Evolutionary conservation across 2,329 filamentous ascomycete species (phyloP), one percentile per base, ranked within the genome.

Genomic region (Fusarium sp.): DNA sequence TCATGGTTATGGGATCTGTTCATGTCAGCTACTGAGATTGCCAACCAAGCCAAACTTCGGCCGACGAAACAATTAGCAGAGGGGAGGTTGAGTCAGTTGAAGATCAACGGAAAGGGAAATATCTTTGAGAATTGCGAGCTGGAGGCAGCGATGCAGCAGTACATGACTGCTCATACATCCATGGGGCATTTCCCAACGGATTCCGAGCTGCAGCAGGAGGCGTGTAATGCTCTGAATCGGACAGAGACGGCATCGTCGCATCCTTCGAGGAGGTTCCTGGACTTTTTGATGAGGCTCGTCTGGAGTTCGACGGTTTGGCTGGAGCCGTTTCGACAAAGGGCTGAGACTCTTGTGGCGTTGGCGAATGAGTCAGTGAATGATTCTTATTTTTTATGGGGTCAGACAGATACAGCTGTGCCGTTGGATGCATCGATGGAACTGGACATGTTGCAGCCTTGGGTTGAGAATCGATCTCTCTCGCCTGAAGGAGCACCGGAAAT

Each of bases 121-220:
- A 73, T 73, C 2, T 73, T 73, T 51, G 71, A 73, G 33, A 73
- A 73, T 5, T 74, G 72, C 3, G 72, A 74, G 44, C 59, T 74
- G 2, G 72, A 74, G 23, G 46, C 69, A 10, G 19, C 72, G 2
- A 8, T 74, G 2, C 59, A 69, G 7, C 72, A 72, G 5, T 70
- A 74, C 12, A 58, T 74, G 49, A 35, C 69, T 4, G 55, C 61
- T 4, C 60, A 74, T 29, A 55, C 52, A 10, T 65, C 64, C 1
- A 44, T 70, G 35, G 72, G 72, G 3, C 69, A 73, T 8, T 41
- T 70, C 1, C 61, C 72, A 0, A 74, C 72, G 0, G 72, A 74
- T 23, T 56, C 72, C 1, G 72, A 74, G 11, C 14, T 74, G 1
- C 72, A 74, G 4, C 72, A 74, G 14, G 72, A 74, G 7, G 72